Evolutionary conservation across 805 yeast genomes (phyloP), one percentile per base, ranked within the genome.

Genomic region (Cyberlindnera sargentensis): DNA sequence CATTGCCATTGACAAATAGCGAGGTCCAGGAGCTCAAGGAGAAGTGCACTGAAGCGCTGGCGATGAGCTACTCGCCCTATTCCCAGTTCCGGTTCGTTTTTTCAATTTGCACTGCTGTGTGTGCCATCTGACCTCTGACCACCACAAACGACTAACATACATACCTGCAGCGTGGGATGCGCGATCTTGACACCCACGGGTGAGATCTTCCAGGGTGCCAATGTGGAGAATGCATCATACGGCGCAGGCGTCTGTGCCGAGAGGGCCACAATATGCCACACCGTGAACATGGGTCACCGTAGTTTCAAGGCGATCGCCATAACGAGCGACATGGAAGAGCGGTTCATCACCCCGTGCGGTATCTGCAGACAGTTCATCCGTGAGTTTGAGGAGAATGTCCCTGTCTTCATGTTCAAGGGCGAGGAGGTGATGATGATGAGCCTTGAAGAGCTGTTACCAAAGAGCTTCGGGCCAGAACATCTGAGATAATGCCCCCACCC

Each of bases 171-270:
- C 40, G 99, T 91, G 2, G 98, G 98, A 0, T 86, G 95, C 42
- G 76, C 82, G 3, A 54, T 91, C 2, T 56, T 86, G 25, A 70
- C 87, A 1, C 61, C 57, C 0, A 58, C 66, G 7, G 84, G 77
- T 3, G 65, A 65, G 20, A 68, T 58, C 36, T 64, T 82, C 25
- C 57, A 64, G 9, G 99, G 98, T 4, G 95, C 95, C 34, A 91
- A 91, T 53, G 80, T 93, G 27, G 99, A 91, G 60, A 93, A 91
- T 60, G 98, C 97, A 3, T 79, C 93, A 39, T 90, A 85, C 57
- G 95, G 87, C 2, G 90, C 78, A 3, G 72, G 80, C 1, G 75
- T 83, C 25, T 84, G 95, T 60, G 95, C 95, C 0, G 95, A 84
- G 55, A 66, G 89, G 34, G 72, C 83, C 1, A 80, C 91, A 0